A percentile compares a stretch with the other conserved stretches of the same genome.
These are phyloP conservation scores for Flammula alnicola DNA, from an alignment of 1,284 basidiomycete species.

Conservation along the genomic window DNA sequence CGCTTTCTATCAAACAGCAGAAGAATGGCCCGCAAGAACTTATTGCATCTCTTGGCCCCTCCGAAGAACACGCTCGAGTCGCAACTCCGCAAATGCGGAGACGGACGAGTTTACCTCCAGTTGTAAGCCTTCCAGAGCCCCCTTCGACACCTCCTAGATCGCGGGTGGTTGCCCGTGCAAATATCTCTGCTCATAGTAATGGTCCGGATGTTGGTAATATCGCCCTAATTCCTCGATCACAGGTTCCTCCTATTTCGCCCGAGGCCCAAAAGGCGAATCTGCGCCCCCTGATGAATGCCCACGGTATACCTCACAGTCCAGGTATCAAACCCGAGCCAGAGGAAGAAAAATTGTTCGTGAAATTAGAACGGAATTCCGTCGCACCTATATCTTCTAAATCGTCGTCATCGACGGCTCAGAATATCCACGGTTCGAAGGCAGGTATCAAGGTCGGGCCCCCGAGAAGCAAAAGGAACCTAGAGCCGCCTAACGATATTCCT, in stretches of 20 bases:
- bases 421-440: background rate
- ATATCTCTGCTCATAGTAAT: conserved; percentile 24
- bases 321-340: conserved; percentile 11
- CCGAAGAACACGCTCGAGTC: too few relatives aligned
- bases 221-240: conserved; percentile 23
- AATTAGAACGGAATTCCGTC: background rate
- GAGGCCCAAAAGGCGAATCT: conserved; percentile 33
- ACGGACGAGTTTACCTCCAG: background rate
- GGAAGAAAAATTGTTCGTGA: conserved; percentile 7
- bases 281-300: background rate
- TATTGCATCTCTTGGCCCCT: too few relatives aligned
- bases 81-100: background rate
- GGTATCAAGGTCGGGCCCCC: too few relatives aligned
- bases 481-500: conserved; percentile 8
- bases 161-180: too few relatives aligned
- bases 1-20: too few relatives aligned
- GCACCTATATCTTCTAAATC: background rate
- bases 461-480: background rate
- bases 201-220: conserved; percentile 31
- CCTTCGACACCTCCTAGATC: too few relatives aligned
- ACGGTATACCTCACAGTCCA: background rate
- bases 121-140: too few relatives aligned
- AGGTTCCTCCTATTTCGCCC: conserved; percentile 20
- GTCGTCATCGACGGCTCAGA: background rate
- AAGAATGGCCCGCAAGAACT: too few relatives aligned